Conservation (phyloP, 108 stramenopile genomes). For the Nitzschia inconspicua region DNA sequence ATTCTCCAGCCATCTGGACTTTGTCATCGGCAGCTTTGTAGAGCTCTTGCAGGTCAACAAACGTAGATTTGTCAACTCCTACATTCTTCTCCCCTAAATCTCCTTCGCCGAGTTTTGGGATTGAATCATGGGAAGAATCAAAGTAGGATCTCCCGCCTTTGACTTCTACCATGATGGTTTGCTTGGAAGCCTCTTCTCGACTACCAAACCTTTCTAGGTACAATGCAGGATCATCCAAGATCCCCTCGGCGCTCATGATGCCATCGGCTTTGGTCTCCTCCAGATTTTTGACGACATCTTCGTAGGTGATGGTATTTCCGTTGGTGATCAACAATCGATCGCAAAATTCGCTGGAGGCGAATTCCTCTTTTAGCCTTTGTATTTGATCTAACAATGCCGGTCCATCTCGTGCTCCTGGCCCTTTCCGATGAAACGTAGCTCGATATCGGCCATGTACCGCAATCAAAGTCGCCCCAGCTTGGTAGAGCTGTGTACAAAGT, state of each 20-base stretch:
- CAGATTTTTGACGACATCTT: conserved; percentile 71
- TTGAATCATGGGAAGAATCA: too few relatives aligned
- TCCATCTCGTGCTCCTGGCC: conserved; percentile 86
- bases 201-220: conserved; percentile 56
- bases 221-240: conserved; percentile 89
- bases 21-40: conserved; percentile 29
- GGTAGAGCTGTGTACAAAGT: conserved; percentile 64
- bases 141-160: conserved; percentile 19
- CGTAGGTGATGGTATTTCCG: conserved; percentile 84
- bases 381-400: conserved; percentile 89
- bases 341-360: conserved; percentile 15
- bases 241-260: conserved; percentile 91
- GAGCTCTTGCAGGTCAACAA: conserved; percentile 38
- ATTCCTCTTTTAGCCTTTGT: conserved; percentile 9
- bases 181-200: not conserved
- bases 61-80: conserved; percentile 51
- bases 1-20: conserved; percentile 70
- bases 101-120: too few relatives aligned
- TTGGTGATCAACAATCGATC: conserved; percentile 68
- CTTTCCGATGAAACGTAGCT: conserved; percentile 78
- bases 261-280: conserved; percentile 77
- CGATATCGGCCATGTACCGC: conserved; percentile 90
- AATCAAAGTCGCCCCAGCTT: conserved; percentile 85
- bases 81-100: conserved; percentile 23
- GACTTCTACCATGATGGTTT: conserved; percentile 6